Evolutionary conservation across 2,329 filamentous ascomycete genomes (phyloP), one percentile per base, ranked within the genome.

Genomic region (Trichophyton verrucosum): DNA sequence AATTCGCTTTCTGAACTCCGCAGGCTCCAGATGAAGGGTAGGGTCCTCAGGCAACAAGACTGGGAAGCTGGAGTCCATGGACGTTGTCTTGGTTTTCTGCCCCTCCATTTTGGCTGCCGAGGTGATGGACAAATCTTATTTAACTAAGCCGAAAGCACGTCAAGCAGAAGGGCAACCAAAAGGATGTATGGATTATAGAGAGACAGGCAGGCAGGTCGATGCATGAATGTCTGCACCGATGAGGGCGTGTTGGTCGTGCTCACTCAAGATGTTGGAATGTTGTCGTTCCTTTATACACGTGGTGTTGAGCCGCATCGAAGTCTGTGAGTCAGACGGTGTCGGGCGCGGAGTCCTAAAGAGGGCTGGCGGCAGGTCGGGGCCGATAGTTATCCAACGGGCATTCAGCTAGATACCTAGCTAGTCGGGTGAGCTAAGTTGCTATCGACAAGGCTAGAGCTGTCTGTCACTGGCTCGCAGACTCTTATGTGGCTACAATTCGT

Each of bases 21-120:
- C 33, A 24, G 51, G 38, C 2, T 33, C 17, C 55, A 64, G 49
- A 38, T 30, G 42, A 7, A 64, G 47, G 30, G 38, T 60, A 17
- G 61, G 63, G 24, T 64, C 63, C 42, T 63, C 61, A 13, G 61
- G 63, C 7, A 64, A 56, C 22, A 61, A 46, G 30, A 58, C 55
- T 9, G 61, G 63, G 59, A 64, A 64, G 49, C 58, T 64, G 11
- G 63, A 63, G 22, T 61, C 61, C 55, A 64, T 61, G 9, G 63
- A 58, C 7, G 56, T 44, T 11, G 56, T 58, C 38, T 58, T 58
- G 15, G n/a, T 38, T 13, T 24, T 20, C 30, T 27, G 27, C n/a
- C 8, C 56, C 36, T 55, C 51, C 51, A 55, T 55, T 17, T 17
- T 55, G 15, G 30, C 51, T 20, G 27, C 15, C 27, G 17, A 6